Conservation (phyloP, 192 early-diverging fungal species). For the Linnemannia hyalina region DNA sequence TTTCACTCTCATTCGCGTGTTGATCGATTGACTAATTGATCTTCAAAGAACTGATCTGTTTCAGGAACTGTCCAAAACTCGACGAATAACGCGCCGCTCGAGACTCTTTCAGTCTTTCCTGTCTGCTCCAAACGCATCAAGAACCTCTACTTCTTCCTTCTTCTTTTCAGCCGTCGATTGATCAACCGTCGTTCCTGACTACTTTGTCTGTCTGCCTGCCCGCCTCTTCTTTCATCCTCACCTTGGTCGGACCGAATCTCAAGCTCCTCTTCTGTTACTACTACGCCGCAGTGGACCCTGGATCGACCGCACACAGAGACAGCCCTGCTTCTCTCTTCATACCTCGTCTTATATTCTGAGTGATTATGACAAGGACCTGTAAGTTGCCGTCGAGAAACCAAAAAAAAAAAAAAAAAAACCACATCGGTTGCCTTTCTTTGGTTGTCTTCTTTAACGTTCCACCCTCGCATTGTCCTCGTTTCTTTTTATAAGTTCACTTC, state of each 20-base stretch:
- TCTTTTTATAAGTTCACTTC: background rate
- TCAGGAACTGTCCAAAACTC: background rate
- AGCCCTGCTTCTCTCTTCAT: background rate
- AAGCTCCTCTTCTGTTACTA: too few relatives aligned
- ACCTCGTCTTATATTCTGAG: background rate
- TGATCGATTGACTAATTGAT: background rate
- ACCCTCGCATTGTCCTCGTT: background rate
- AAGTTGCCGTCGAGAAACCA: background rate
- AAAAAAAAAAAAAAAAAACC: background rate
- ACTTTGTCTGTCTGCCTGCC: too few relatives aligned
- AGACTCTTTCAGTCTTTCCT: background rate
- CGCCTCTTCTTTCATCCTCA: background rate
- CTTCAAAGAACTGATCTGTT: background rate
- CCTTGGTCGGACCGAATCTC: background rate
- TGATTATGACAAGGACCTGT: conserved; percentile 5
- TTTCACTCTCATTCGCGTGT: background rate
- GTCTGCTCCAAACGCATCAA: background rate
- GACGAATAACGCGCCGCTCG: background rate
- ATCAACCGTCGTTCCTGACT: background rate
- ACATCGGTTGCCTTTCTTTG: background rate
- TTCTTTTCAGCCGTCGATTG: background rate
- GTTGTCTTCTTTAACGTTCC: background rate
- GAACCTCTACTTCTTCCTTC: background rate
- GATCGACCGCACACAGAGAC: background rate
- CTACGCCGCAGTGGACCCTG: background rate